Evolutionary conservation across 2,329 filamentous ascomycete species (phyloP).

Genomic region (Aspergillus sp.): DNA sequence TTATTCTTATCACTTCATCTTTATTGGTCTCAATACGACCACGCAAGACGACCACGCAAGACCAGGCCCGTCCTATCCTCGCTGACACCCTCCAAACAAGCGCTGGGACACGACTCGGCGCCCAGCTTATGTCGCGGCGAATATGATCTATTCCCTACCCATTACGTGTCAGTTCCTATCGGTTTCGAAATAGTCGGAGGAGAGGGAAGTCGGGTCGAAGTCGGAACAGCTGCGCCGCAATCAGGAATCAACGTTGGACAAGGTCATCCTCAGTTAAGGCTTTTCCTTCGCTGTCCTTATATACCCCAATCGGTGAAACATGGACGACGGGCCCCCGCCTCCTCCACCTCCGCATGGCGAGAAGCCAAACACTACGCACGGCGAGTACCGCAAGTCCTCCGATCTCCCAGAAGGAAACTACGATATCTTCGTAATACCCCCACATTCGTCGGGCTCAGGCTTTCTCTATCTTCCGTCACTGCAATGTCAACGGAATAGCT

Average conservation of each 20-base stretch:
- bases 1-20: neutral
- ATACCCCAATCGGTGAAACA: conserved; percentile 17
- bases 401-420: conserved; percentile 86
- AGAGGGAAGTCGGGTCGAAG: neutral
- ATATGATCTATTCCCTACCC: conserved; percentile 27
- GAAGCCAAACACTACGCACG: conserved; percentile 66
- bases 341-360: conserved; percentile 85
- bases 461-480: conserved; percentile 94
- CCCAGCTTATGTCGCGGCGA: conserved; percentile 26
- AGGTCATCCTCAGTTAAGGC: neutral
- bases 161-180: conserved; percentile 8
- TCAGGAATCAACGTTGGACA: neutral
- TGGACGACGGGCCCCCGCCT: conserved; percentile 56
- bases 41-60: neutral
- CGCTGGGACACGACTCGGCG: conserved; percentile 37
- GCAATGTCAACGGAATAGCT: conserved; percentile 83
- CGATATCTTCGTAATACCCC: conserved; percentile 95
- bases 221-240: neutral
- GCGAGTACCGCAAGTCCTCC: conserved; percentile 44
- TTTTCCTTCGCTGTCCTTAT: neutral
- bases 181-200: conserved; percentile 1
- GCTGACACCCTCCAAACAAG: conserved; percentile 12
- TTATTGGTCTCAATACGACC: neutral
- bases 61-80: neutral
- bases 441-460: conserved; percentile 82